These are phyloP conservation scores for Ogataea neopini DNA, from an alignment of 805 yeast species.

Conservation along the genomic window DNA sequence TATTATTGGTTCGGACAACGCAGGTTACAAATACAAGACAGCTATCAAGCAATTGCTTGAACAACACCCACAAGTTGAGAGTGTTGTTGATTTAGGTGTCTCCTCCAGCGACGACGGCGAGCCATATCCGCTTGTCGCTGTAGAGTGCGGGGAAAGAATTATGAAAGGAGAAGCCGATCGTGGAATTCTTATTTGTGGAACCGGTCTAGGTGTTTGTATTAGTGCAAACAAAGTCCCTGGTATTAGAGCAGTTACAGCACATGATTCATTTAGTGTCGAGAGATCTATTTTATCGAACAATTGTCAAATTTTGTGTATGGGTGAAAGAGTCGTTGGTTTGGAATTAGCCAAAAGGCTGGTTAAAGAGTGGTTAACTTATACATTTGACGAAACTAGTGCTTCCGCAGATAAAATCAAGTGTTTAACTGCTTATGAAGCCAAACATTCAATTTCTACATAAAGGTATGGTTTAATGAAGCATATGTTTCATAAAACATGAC, in stretches of 20 bases:
- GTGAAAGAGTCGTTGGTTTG: constrained; percentile 46
- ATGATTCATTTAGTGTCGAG: constrained; percentile 48
- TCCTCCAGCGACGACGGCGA: constrained; percentile 33
- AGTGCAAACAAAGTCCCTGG: constrained; percentile 49
- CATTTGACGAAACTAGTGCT: constrained; percentile 40
- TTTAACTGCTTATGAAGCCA: constrained; percentile 20
- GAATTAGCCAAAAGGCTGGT: constrained; percentile 46
- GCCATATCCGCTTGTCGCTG: constrained; percentile 46
- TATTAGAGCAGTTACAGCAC: constrained; percentile 50
- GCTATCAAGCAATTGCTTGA: constrained; percentile 39
- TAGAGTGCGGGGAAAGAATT: constrained; percentile 44
- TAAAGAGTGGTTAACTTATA: constrained; percentile 45
- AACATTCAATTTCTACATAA: constrained; percentile 4
- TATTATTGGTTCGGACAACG: constrained; percentile 45
- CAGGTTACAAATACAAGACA: constrained; percentile 46
- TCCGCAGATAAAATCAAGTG: constrained; percentile 42
- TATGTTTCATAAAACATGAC: constrained; percentile 14
- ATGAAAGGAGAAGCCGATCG: constrained; percentile 44
- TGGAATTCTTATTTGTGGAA: constrained; percentile 48
- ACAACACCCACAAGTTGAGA: constrained; percentile 30
- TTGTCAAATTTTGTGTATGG: constrained; percentile 49
- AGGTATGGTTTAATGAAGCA: constrained; percentile 9
- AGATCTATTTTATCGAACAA: constrained; percentile 44
- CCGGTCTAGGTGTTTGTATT: constrained; percentile 51
- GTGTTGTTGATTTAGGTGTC: constrained; percentile 44